Percentiles rank a stretch among this genome's conserved stretches.
phyloP scores from a whole-genome alignment of 495 filamentous ascomycete species.

The Cenococcum geophilum region DNA sequence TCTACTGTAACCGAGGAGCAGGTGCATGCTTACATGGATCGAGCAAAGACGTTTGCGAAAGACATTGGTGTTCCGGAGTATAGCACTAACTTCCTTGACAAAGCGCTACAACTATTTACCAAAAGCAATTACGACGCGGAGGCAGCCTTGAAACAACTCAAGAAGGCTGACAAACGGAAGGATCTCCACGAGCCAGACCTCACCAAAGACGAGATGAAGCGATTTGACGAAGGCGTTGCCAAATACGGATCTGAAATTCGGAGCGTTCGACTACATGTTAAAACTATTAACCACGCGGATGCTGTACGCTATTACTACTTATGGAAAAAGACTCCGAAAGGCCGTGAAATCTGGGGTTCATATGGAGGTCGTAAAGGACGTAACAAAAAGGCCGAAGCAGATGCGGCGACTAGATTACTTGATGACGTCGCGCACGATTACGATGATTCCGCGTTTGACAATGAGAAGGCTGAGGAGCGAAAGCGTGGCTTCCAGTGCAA shows the following conservation, averaged over 20 bases:
- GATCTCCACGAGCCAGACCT: slow-evolving; percentile 83
- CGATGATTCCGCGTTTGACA: slow-evolving; percentile 95
- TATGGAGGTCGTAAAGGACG: slow-evolving; percentile 81
- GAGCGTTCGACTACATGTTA: slow-evolving; percentile 76
- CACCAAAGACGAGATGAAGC: slow-evolving; percentile 68
- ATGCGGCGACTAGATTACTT: slow-evolving; percentile 64
- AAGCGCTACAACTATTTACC: slow-evolving; percentile 69
- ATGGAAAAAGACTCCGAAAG: slow-evolving; percentile 92
- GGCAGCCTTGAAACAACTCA: slow-evolving; percentile 66
- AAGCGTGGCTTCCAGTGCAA: slow-evolving; percentile 91
- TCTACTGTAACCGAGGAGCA: slow-evolving; percentile 45
- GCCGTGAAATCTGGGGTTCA: slow-evolving; percentile 81
- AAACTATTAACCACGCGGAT: slow-evolving; percentile 65
- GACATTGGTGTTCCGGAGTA: slow-evolving; percentile 51
- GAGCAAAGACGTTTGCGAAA: slow-evolving; percentile 55
- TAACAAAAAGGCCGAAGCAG: slow-evolving; percentile 64
- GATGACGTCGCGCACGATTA: slow-evolving; percentile 90
- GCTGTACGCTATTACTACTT: slow-evolving; percentile 93
- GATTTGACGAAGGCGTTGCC: slow-evolving; percentile 85
- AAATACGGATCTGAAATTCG: slow-evolving; percentile 90
- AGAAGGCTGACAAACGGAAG: slow-evolving; percentile 58
- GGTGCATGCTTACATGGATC: slow-evolving; percentile 69
- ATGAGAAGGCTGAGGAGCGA: slow-evolving; percentile 68
- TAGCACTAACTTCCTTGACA: slow-evolving; percentile 77
- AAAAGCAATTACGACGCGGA: slow-evolving; percentile 62